A percentile compares a stretch with the other conserved stretches of the same genome.
These are phyloP conservation scores for Trametopsis cervina DNA, from an alignment of 768 basidiomycete genomes.

Conservation along the genomic window DNA sequence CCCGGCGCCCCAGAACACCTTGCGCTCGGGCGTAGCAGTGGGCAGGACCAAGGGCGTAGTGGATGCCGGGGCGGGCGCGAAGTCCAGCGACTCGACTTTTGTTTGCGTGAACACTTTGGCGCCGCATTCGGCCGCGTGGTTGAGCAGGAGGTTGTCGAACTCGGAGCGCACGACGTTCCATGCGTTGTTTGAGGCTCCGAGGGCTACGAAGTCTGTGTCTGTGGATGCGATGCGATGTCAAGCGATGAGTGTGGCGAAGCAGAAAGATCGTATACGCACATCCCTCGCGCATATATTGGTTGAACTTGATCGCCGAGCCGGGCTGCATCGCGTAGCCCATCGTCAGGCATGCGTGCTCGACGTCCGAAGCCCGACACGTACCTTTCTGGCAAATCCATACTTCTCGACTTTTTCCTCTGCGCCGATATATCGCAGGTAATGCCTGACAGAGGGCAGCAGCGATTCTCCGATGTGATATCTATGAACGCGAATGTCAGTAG, in stretches of 20 bases:
- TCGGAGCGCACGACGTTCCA: constrained; percentile 65
- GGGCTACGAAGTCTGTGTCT: constrained; percentile 55
- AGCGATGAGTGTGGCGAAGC: not conserved
- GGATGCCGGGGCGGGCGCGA: constrained; percentile 22
- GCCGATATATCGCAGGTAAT: constrained; percentile 45
- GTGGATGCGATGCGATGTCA: not conserved
- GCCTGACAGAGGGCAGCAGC: constrained; percentile 42
- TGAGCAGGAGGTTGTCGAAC: constrained; percentile 50
- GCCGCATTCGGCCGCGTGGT: constrained; percentile 44
- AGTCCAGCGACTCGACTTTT: constrained; percentile 39
- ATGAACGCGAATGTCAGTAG: not conserved
- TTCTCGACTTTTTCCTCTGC: constrained; percentile 36
- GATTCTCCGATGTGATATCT: constrained; percentile 47
- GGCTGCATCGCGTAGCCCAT: constrained; percentile 32
- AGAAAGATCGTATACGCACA: constrained; percentile 40
- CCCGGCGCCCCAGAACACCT: not conserved
- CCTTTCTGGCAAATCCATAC: constrained; percentile 43
- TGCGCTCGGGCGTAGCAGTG: not conserved
- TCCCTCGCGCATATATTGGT: constrained; percentile 45
- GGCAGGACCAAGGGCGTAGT: not conserved
- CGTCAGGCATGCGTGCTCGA: not conserved
- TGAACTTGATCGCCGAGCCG: constrained; percentile 56
- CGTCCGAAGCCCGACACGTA: constrained; percentile 14
- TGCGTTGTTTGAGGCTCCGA: constrained; percentile 40
- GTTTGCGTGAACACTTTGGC: constrained; percentile 42